Base-by-base conservation (phyloP, 352 stramenopile species). In the Phytopythium helicoides region DNA sequence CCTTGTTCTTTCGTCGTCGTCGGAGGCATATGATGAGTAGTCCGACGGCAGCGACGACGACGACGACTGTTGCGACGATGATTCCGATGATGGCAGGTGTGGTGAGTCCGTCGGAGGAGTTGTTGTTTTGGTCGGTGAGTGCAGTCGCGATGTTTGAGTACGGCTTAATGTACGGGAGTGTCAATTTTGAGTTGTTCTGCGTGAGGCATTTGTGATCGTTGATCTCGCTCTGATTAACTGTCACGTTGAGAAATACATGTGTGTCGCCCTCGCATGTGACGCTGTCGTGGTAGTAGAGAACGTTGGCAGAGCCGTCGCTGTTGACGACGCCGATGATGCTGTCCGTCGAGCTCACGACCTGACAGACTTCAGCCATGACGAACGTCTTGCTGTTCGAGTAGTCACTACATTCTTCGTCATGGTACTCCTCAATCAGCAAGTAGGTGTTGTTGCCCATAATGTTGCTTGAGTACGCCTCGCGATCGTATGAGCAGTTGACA, bases 291-390 rank as follows among this genome's bases (percentile, higher is more conserved):
- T 47, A 47, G 22, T 21, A n/a, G 22, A 19, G 11, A 5, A 47
- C 41, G 15, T 6, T 22, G 4, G 23, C 11, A 8, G 41, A 33
- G 6, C 41, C 41, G 23, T 47, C 41, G 12, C 19, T 25, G 18
- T 34, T 26, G 3, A 19, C 19, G 21, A 34, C 21, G 11, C 41
- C 41, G 10, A 47, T 34, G 12, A 47, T 47, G 9, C 54, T 38
- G 15, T 40, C 55, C 47, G 54, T 41, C 15, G 54, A 46, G 22
- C 55, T 38, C 15, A 16, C 37, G 11, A 50, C 44, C 26, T 46
- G 47, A 11, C 34, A 40, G 4, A 44, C 19, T 14, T 40, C 33
- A 19, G 11, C 33, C 11, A 35, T 18, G 6, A 44, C 11, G 21
- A 31, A 35, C 12, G 31, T 22, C 33, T 33, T 21, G 47, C 33